Evolutionary conservation across 2,329 filamentous ascomycete species (phyloP), one percentile per base, ranked within the genome.

Genomic region (Curvularia verruculosa): DNA sequence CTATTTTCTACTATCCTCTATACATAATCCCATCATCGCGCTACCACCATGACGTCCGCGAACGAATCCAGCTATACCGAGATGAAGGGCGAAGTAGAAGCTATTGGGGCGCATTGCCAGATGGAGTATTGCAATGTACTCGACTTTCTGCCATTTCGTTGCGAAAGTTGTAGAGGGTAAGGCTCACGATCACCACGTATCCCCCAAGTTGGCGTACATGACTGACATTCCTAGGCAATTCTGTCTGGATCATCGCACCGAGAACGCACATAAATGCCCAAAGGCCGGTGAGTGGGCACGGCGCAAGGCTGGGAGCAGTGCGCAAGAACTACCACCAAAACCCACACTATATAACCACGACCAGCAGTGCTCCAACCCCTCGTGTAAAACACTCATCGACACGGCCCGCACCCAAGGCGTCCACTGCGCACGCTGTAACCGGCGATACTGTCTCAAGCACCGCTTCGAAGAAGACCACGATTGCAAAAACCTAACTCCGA

Each of bases 131-230:
- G 95, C 83, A 89, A 93, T 75, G 90, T 95, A 74, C 90, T 98
- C 59, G 95, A 98, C 79, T 98, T 99, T 77, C 86, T 99, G 4
- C 95, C 95, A 3, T 98, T 98, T 78, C 85, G 87, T 72, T 99
- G 95, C 80, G 91, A 96, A 75, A 95, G 90, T 66, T 99, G 95
- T 80, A 85, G 80, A 70, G 82, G 83, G 79, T 82, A 69, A 39
- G 72, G 26, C 7, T 23, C 21, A 65, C 12, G 8, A 24, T 8
- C 28, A 15, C 2, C 19, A 15, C 13, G 36, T 21, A 18, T 15
- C 24, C 12, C n/a, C 15, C 4, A 19, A 4, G 21, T 24, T 21
- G 39, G 4, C 23, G 34, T 18, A 68, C 24, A n/a, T 3, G 21
- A 9, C 60, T 63, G 47, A 65, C 47, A 44, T 28, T 12, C 26